Percentiles rank a stretch among this genome's conserved stretches.
These are phyloP conservation scores for Microdochium nivale DNA, from an alignment of 2,329 filamentous ascomycete species.

Conservation along the genomic window DNA sequence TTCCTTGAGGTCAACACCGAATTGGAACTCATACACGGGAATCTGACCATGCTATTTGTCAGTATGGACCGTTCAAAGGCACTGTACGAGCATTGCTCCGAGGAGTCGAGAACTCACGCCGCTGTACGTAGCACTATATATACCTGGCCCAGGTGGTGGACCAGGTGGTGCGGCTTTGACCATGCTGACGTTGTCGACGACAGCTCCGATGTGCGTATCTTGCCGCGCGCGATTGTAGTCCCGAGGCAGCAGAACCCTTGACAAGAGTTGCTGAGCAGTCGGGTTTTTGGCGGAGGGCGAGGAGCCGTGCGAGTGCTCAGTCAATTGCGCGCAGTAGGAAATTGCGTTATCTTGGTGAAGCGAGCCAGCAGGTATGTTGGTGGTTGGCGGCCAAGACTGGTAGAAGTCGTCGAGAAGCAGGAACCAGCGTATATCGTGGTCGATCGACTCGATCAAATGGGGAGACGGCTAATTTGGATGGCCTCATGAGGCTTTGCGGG, in stretches of 20 bases:
- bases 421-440: not conserved
- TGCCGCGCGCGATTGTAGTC: not conserved
- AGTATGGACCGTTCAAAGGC: not conserved
- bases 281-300: no score
- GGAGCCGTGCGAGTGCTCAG: not conserved
- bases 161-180: constrained; percentile 28
- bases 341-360: no score
- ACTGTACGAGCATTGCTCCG: constrained; percentile 2
- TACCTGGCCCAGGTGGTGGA: constrained; percentile 30
- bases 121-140: constrained; percentile 63
- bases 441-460: not conserved
- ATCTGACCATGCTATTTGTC: constrained; percentile 45
- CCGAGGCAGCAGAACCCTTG: no score
- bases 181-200: constrained; percentile 25
- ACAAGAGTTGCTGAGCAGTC: no score
- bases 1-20: constrained; percentile 65
- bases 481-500: not conserved
- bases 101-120: constrained; percentile 41
- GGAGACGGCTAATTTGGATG: not conserved
- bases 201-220: not conserved
- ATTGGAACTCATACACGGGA: constrained; percentile 88
- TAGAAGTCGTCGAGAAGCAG: not conserved
- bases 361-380: not conserved
- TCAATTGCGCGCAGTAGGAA: not conserved
- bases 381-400: not conserved